Evolutionary conservation across 345 rosid species (phyloP).

Genomic region (Durio zibethinus): DNA sequence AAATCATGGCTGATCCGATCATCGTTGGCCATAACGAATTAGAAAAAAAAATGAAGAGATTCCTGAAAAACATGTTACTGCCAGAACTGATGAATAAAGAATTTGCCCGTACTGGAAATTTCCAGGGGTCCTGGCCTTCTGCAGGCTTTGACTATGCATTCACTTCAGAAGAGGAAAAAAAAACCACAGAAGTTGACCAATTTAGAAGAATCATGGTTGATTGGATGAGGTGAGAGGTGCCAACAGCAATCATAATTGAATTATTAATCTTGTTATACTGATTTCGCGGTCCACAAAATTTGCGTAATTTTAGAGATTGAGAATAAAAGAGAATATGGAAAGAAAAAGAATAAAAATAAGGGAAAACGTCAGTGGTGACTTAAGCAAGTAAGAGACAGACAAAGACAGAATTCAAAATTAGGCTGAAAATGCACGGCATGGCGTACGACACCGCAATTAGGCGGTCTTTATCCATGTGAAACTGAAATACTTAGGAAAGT

Average conservation of each 20-base stretch:
- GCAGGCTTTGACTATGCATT: background rate
- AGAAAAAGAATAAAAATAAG: background rate
- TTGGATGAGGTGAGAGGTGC: background rate
- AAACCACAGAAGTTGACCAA: background rate
- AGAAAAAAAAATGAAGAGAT: background rate
- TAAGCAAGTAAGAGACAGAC: background rate
- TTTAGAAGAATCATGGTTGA: background rate
- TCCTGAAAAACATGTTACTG: background rate
- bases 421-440: background rate
- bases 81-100: too few relatives aligned
- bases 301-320: background rate
- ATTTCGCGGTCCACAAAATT: conserved; percentile 9
- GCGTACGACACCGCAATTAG: background rate
- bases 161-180: background rate
- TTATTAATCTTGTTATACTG: background rate
- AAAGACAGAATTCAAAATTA: background rate
- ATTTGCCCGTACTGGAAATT: background rate
- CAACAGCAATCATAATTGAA: background rate
- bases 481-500: too few relatives aligned
- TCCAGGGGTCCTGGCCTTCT: background rate
- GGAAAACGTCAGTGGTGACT: background rate
- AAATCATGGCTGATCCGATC: too few relatives aligned
- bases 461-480: background rate
- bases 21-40: too few relatives aligned
- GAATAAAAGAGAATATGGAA: background rate